These are phyloP conservation scores for Parastagonospora avenae DNA, from an alignment of 2,329 filamentous ascomycete species.

Conservation along the genomic window DNA sequence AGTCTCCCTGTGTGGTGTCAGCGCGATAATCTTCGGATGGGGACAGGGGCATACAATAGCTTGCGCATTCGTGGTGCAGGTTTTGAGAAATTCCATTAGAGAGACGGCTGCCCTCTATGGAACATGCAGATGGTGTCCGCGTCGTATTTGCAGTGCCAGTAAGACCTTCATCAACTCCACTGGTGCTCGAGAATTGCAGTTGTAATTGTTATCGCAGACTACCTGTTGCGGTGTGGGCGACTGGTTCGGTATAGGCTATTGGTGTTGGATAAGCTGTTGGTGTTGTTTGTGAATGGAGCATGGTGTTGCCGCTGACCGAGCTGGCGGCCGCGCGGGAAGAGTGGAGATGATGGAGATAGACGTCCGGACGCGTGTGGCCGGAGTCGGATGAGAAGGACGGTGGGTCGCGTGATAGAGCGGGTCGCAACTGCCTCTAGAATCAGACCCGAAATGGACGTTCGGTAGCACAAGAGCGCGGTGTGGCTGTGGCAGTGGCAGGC, in stretches of 20 bases:
- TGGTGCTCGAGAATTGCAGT: slow-evolving; percentile 16
- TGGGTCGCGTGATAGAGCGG: not conserved
- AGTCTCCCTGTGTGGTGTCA: slow-evolving; percentile 39
- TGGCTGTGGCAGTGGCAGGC: not conserved
- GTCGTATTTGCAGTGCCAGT: slow-evolving; percentile 40
- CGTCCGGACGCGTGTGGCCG: not conserved
- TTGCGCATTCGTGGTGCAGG: slow-evolving; percentile 46
- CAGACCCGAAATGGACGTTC: not conserved
- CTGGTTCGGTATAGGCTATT: slow-evolving; percentile 15
- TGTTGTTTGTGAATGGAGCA: slow-evolving; percentile 29
- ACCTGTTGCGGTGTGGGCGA: slow-evolving; percentile 1
- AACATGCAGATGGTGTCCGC: slow-evolving; percentile 46
- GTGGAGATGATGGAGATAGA: not conserved
- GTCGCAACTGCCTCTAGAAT: not conserved
- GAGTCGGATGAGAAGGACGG: too few relatives aligned
- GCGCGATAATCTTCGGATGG: not conserved
- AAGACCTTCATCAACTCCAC: slow-evolving; percentile 46
- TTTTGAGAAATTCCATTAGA: slow-evolving; percentile 49
- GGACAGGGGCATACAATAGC: slow-evolving; percentile 37
- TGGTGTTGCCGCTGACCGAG: slow-evolving; percentile 29
- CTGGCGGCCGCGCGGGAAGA: slow-evolving; percentile 16
- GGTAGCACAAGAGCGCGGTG: not conserved
- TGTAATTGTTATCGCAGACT: slow-evolving; percentile 11
- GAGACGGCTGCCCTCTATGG: slow-evolving; percentile 40
- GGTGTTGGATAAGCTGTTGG: slow-evolving; percentile 30